These are phyloP conservation scores for Lycium barbarum DNA, from an alignment of 257 asterid species.

Conservation along the genomic window DNA sequence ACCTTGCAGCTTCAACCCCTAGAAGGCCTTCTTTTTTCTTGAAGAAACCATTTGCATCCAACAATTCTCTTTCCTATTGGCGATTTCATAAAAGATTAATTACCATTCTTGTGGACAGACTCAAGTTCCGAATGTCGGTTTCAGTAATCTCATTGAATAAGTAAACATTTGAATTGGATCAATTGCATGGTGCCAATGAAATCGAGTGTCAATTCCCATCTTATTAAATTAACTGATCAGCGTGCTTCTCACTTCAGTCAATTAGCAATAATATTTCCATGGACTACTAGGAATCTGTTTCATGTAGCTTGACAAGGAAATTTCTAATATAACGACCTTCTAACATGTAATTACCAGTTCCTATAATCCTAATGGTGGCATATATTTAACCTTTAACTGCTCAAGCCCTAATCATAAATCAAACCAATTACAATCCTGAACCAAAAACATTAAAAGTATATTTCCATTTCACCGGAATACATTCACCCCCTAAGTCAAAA, in stretches of 20 bases:
- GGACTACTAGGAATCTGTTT: not conserved
- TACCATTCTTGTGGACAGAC: not conserved
- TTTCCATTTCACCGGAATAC: conserved; percentile 10
- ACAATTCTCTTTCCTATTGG: not conserved
- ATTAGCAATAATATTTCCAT: not conserved
- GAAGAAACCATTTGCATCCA: conserved; percentile 21
- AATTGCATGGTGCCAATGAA: not conserved
- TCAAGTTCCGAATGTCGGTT: not conserved
- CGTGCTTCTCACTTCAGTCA: not conserved
- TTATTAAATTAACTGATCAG: not conserved
- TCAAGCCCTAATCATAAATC: not conserved
- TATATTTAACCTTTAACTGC: not conserved
- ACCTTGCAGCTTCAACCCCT: not conserved
- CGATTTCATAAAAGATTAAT: not conserved
- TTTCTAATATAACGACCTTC: not conserved
- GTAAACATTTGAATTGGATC: not conserved
- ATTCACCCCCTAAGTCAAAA: not conserved
- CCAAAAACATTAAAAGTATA: not conserved
- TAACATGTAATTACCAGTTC: conserved; percentile 21
- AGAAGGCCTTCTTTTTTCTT: not conserved
- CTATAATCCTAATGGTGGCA: not conserved
- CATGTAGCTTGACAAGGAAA: not conserved
- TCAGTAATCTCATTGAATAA: not conserved
- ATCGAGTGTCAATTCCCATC: not conserved
- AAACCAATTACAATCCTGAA: conserved; percentile 16